Percentiles rank a stretch among this genome's conserved stretches.
These are phyloP conservation scores for maize (Zea mays) DNA, from an alignment of 176 grass and related monocot species.

Conservation along the genomic window Zm-B73-REFERENCE-NAM-5.0 NC_050103.1:99201001-99201500, in stretches of 20 bases:
- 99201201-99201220: neutral
- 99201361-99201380: neutral
- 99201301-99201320: neutral
- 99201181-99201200: slow-evolving; percentile 56
- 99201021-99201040: no score
- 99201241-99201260: neutral
- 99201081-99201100: slow-evolving; percentile 30
- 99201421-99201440: neutral
- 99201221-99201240: neutral
- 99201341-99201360: slow-evolving; percentile 6
- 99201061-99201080: neutral
- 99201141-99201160: slow-evolving; percentile 68
- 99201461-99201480: no score
- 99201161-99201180: slow-evolving; percentile 97
- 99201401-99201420: neutral
- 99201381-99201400: neutral
- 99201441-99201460: neutral
- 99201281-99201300: slow-evolving; percentile 6
- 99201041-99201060: no score
- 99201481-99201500: no score
- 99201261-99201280: neutral
- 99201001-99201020: neutral
- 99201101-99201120: slow-evolving; percentile 38
- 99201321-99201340: neutral
- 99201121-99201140: slow-evolving; percentile 72